phyloP scores from a whole-genome alignment of 2,329 filamentous ascomycete species.

The Fusarium sp. region DNA sequence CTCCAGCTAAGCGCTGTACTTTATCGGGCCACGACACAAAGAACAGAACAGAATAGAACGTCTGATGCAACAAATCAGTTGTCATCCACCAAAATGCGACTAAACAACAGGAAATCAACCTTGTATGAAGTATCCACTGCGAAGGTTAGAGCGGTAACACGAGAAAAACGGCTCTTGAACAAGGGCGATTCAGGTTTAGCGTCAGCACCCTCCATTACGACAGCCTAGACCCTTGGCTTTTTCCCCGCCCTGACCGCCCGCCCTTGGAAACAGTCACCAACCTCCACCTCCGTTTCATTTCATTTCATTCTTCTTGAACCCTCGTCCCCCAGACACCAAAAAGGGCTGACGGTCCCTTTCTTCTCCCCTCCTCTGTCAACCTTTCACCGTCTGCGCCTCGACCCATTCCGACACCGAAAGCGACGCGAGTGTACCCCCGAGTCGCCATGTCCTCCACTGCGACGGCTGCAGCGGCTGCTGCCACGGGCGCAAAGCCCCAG shows the following conservation, averaged over 20 bases:
- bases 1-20: background rate
- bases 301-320: background rate
- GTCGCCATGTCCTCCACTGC: slow-evolving; percentile 10
- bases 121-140: background rate
- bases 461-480: slow-evolving; percentile 34
- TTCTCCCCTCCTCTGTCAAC: background rate
- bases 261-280: background rate
- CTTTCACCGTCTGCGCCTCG: background rate
- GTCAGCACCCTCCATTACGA: background rate
- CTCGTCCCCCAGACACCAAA: background rate
- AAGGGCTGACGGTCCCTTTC: background rate
- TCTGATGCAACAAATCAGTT: rapidly evolving
- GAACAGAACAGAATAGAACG: background rate
- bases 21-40: background rate
- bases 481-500: slow-evolving; percentile 52
- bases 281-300: background rate
- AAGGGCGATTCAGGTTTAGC: background rate
- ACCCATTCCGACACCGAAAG: background rate
- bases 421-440: background rate
- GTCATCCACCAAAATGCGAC: rapidly evolving
- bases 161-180: background rate
- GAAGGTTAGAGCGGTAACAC: rapidly evolving
- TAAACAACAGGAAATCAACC: background rate
- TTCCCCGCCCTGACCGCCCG: background rate
- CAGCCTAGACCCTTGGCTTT: background rate